Percentiles rank a stretch among this genome's conserved stretches.
These are phyloP conservation scores for Lentinula sp. DNA, from an alignment of 768 basidiomycete species.

Conservation along the genomic window DNA sequence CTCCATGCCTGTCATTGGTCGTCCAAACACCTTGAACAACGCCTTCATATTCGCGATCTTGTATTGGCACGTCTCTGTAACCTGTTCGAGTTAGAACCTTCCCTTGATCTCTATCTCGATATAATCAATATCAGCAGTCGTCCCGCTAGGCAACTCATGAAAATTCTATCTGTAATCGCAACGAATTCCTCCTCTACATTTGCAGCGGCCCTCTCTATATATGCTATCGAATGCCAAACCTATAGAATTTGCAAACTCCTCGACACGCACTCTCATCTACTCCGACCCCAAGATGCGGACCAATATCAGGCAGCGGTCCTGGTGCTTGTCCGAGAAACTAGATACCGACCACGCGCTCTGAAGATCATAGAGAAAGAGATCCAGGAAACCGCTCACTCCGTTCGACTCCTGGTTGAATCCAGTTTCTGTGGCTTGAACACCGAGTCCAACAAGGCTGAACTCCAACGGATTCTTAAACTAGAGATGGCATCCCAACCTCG, in stretches of 20 bases:
- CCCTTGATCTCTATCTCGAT: constrained; percentile 22
- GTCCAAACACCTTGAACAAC: constrained; percentile 24
- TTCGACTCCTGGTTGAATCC: constrained; percentile 25
- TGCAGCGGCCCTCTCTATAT: constrained; percentile 32
- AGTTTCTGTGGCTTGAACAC: constrained; percentile 28
- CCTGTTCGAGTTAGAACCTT: constrained; percentile 25
- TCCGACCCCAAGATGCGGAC: constrained; percentile 34
- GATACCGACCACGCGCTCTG: constrained; percentile 13
- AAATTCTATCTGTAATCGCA: constrained; percentile 21
- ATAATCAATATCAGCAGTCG: constrained; percentile 21
- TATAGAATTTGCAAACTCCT: constrained; percentile 24
- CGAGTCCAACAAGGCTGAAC: constrained; percentile 21
- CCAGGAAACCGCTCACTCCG: constrained; percentile 3
- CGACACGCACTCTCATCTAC: constrained; percentile 26
- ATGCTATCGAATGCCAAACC: constrained; percentile 21
- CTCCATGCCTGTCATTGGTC: constrained; percentile 32
- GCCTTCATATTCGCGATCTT: constrained; percentile 27
- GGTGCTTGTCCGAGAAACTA: constrained; percentile 13
- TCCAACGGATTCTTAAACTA: constrained; percentile 25
- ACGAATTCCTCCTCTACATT: constrained; percentile 27
- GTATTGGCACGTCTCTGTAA: constrained; percentile 25
- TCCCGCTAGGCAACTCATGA: constrained; percentile 15
- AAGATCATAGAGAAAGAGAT: constrained; percentile 32
- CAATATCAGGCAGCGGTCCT: constrained; percentile 27
- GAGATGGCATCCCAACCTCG: constrained; percentile 21